Evolutionary conservation across 1,284 basidiomycete species (phyloP), one percentile per base, ranked within the genome.

Genomic region (Peniophora sp.): DNA sequence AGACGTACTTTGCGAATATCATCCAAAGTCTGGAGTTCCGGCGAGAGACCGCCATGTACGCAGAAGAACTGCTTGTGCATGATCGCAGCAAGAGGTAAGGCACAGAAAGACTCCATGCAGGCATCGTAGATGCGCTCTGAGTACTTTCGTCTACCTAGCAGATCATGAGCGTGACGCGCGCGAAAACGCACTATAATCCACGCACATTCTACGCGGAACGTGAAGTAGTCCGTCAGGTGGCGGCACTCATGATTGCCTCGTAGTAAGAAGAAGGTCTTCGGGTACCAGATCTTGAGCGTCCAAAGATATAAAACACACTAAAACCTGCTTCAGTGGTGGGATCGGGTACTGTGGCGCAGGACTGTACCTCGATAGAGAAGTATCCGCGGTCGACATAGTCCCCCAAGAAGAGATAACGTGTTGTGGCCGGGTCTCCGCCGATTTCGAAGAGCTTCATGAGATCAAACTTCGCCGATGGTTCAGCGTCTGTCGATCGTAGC

Each of bases 31-130:
- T 91, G 84, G 35, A 97, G 71, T 63, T 97, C 93, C 0, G 93
- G 93, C 0, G 88, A 92, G 24, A 97, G 76, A 41, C 93, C 94
- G 50, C 93, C 93, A 60, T 97, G 93, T 53, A 97, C 94, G 68
- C 94, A 97, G 55, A 97, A 73, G 71, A 97, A 97, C 67, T 97
- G 93, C 70, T 96, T 96, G 78, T 97, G 97, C 91, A 97, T 95
- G 64, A 97, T 72, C 15, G 94, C 93, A 0, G 92, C 93, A 1
- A 97, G 79, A 1, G 94, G 94, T 2, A 97, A 75, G 2, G 88
- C 81, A 67, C 93, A 96, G 74, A 97, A 97, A 0, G 90, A 90
- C 48, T 93, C 88, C 85, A 92, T 92, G 74, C 88, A 91, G 24
- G 88, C 89, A 57, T 95, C 89, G 67, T 94, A 95, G 51, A 95